These are phyloP conservation scores for Boletus chippewaensis DNA, from an alignment of 1,284 basidiomycete species.

Conservation along the genomic window DNA sequence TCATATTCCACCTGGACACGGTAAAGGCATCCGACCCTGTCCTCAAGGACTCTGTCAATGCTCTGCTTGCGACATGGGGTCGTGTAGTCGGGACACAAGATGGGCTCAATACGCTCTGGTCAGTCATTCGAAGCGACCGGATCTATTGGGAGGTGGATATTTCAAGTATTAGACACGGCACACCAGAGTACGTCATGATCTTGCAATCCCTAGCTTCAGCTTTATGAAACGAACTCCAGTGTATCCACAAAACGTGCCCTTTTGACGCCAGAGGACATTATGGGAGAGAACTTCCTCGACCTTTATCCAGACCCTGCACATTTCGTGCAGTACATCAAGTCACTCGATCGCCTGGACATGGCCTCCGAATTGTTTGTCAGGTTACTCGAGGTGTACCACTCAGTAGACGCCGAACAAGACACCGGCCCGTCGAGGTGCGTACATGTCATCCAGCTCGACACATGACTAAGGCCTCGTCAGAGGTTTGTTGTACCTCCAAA, in stretches of 20 bases:
- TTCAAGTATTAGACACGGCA: conserved; percentile 39
- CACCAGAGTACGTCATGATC: conserved; percentile 34
- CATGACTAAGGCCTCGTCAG: conserved; percentile 22
- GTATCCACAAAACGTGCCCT: conserved; percentile 33
- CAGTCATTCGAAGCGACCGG: conserved; percentile 48
- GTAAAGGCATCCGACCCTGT: conserved; percentile 55
- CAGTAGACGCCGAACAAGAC: conserved; percentile 37
- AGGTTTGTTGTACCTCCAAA: conserved; percentile 62
- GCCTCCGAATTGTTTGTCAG: conserved; percentile 66
- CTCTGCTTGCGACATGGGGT: conserved; percentile 68
- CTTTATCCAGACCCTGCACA: conserved; percentile 67
- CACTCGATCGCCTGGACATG: conserved; percentile 61
- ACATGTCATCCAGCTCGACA: not conserved
- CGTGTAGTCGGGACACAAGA: conserved; percentile 50
- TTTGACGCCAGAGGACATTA: conserved; percentile 44
- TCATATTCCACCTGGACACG: conserved; percentile 49
- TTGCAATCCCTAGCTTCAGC: not conserved
- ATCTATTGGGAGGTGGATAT: conserved; percentile 52
- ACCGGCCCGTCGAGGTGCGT: conserved; percentile 51
- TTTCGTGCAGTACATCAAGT: conserved; percentile 60
- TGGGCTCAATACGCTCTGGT: conserved; percentile 55
- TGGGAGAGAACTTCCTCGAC: conserved; percentile 51
- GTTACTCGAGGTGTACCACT: conserved; percentile 65
- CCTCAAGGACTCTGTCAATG: conserved; percentile 50
- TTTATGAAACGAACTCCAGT: conserved; percentile 22